Base-by-base conservation (phyloP, 345 rosid genomes). In the Acer campestre region DNA sequence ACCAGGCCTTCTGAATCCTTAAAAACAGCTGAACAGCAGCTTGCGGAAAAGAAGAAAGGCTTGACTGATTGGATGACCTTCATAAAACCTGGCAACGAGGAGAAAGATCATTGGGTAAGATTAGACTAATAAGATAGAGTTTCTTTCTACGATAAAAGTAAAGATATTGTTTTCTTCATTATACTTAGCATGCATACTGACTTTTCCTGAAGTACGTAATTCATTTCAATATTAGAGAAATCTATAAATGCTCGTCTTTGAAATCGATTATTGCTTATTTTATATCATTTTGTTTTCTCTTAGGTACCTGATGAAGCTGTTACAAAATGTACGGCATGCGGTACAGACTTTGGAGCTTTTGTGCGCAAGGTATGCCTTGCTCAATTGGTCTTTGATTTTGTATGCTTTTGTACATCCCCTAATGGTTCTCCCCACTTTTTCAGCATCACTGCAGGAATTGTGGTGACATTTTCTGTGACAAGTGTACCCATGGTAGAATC, bases 381-480 rank as follows among this genome's bases (percentile, higher is more conserved):
- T 48, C 20, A 20, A 1, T 48, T 7, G 67, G 4, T 10, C 71
- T 16, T 69, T 44, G 51, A 18, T 62, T 68, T 1, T 40, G 35
- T n/a, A 44, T 71, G 70, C 66, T 79, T 78, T 53, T 80, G 31
- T 18, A 14, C 1, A 61, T 40, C 70, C 67, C 29, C 65, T 68
- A 68, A 44, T 71, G 75, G 61, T 35, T 6, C 20, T 73, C 3
- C 70, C 56, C 79, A 16, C n/a, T 61, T 11, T 80, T 76, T 35
- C 96, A 97, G 99, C 99, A 97, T 85, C 99, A 97, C 79, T 97
- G 99, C 86, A 87, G 98, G 85, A 97, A 97, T 77, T 97, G 98
- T 79, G 98, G 99, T 68, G 99, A 97, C 82, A 91, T 97, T 77
- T 97, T 91, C 86, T 97, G 99, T 76, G 99, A 97, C 91, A 94